Percentiles rank a stretch among this genome's conserved stretches.
These are phyloP conservation scores for Salix udensis DNA, from an alignment of 345 rosid genomes.

Conservation along the genomic window DNA sequence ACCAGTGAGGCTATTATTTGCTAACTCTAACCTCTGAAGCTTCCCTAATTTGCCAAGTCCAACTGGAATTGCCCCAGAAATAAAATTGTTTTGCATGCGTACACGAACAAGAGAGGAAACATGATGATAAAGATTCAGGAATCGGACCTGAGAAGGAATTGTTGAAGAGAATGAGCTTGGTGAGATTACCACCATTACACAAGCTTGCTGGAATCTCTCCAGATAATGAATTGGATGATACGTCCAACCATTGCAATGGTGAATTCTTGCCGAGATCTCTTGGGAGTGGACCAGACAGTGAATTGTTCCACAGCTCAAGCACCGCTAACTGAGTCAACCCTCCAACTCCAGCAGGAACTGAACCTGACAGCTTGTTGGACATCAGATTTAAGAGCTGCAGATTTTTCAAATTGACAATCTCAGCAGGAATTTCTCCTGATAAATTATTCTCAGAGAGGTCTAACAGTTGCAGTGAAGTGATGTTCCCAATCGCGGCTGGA, in stretches of 20 bases:
- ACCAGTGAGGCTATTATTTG: slow-evolving; percentile 71
- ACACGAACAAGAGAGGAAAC: slow-evolving; percentile 72
- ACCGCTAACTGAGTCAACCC: slow-evolving; percentile 46
- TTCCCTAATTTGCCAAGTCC: slow-evolving; percentile 77
- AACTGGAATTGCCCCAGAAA: slow-evolving; percentile 67
- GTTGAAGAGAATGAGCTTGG: slow-evolving; percentile 87
- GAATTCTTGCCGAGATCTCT: slow-evolving; percentile 67
- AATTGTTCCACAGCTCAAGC: slow-evolving; percentile 91
- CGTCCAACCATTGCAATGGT: slow-evolving; percentile 76
- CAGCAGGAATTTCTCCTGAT: slow-evolving; percentile 60
- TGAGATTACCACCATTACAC: slow-evolving; percentile 73
- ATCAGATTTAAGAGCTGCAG: slow-evolving; percentile 78
- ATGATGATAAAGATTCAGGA: slow-evolving; percentile 51
- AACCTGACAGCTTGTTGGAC: slow-evolving; percentile 72
- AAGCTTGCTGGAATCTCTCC: slow-evolving; percentile 62
- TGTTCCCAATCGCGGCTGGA: slow-evolving; percentile 62
- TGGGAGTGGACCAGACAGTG: slow-evolving; percentile 70
- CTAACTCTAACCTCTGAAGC: slow-evolving; percentile 79
- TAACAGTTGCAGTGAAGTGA: slow-evolving; percentile 54
- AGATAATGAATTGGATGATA: slow-evolving; percentile 75
- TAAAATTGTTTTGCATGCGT: slow-evolving; percentile 72
- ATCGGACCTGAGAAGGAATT: slow-evolving; percentile 75
- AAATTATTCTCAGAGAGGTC: slow-evolving; percentile 76
- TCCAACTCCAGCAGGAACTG: slow-evolving; percentile 54
- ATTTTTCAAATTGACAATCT: slow-evolving; percentile 54